phyloP scores from a whole-genome alignment of 2,329 filamentous ascomycete species.

The Annulohypoxylon truncatum region DNA sequence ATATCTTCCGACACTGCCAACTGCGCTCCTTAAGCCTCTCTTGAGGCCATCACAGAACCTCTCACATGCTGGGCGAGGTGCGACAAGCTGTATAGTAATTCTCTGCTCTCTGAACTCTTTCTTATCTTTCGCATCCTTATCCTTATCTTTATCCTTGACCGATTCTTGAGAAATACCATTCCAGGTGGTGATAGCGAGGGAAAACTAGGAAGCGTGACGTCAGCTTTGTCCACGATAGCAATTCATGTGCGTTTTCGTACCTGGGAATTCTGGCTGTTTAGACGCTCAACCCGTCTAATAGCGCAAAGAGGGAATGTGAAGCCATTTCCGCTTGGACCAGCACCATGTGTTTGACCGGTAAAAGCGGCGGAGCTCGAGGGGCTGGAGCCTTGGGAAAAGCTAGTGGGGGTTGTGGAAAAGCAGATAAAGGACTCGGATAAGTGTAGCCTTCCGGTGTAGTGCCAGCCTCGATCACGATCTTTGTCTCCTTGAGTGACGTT shows the following conservation, averaged over 20 bases:
- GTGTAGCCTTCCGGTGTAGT: constrained; percentile 92
- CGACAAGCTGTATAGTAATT: constrained; percentile 90
- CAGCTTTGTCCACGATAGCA: not conserved
- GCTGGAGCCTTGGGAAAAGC: constrained; percentile 84
- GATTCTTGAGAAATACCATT: constrained; percentile 74
- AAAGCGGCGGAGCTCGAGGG: constrained; percentile 84
- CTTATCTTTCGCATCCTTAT: constrained; percentile 56
- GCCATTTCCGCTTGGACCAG: constrained; percentile 92
- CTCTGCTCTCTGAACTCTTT: constrained; percentile 74
- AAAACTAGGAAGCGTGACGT: constrained; percentile 69
- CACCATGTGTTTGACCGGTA: constrained; percentile 92
- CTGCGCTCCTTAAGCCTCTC: constrained; percentile 84
- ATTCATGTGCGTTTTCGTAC: constrained; percentile 52
- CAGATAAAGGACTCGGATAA: constrained; percentile 94
- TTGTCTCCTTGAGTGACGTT: constrained; percentile 78
- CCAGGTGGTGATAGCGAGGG: constrained; percentile 94
- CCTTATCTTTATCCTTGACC: constrained; percentile 53
- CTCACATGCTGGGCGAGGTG: constrained; percentile 89
- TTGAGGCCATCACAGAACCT: constrained; percentile 97
- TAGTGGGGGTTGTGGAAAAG: constrained; percentile 93
- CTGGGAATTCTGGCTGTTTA: constrained; percentile 91
- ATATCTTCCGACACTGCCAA: constrained; percentile 88
- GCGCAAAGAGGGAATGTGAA: constrained; percentile 94
- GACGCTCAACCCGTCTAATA: constrained; percentile 88
- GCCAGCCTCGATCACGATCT: constrained; percentile 79